Evolutionary conservation across 176 grass and related monocot genomes (phyloP), one percentile per base, ranked within the genome.

Genomic region (Cenchrus americanus): DNA sequence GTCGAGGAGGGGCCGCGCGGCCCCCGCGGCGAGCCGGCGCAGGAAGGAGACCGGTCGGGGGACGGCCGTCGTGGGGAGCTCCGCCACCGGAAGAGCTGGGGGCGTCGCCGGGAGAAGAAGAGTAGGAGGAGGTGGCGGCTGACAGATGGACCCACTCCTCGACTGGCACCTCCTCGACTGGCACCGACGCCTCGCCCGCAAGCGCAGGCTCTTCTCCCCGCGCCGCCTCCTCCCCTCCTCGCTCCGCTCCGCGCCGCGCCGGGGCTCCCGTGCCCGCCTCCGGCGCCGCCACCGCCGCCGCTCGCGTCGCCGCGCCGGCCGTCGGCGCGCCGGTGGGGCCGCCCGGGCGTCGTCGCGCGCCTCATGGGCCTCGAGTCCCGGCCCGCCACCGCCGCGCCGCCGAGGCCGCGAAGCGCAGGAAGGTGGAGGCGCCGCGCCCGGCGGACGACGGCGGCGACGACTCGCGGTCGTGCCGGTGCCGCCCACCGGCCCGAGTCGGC

Each of bases 341-440:
- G 40, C 42, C 10, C 91, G 7, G 83, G 96, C 24, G 80, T 98
- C 83, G 91, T 98, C 73, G 96, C 96, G 46, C 83, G 91, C 34
- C 90, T 98, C 82, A 98, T 98, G 96, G 96, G 96, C 75, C 89
- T 98, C 5, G 91, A 98, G 11, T 87, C 87, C 19, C 93, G 88
- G 92, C 96, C 92, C 6, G 62, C 80, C 14, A 7, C 12, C n/a
- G 6, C 69, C 18, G 60, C 79, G 5, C 69, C 66, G 46, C 75
- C 59, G 15, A 78, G 89, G 42, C 92, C 89, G 77, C 88, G 69
- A 98, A 98, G 80, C 89, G 91, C 67, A 82, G 90, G 69, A 98
- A 95, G 75, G 90, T 88, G 54, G 89, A 92, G 21, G 21, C 83
- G 46, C 24, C 63, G 71, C 59, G 44, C 15, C 42, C 47, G 46